phyloP scores from a whole-genome alignment of 495 filamentous ascomycete genomes.

The Penicillium parvum region DNA sequence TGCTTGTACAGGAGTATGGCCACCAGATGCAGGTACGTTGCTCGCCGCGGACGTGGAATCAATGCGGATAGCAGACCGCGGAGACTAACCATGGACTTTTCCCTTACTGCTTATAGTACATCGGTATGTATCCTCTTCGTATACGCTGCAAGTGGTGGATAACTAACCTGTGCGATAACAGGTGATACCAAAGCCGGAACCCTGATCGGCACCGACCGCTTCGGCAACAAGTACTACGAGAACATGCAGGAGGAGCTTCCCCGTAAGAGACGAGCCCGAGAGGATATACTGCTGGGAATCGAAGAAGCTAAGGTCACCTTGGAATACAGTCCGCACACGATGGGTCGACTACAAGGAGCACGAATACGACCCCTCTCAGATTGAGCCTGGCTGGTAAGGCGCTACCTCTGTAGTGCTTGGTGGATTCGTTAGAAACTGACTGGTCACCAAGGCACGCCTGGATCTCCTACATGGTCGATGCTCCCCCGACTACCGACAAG shows the following conservation, averaged over 20 bases:
- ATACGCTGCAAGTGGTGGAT: slow-evolving; percentile 2
- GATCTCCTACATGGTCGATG: slow-evolving; percentile 90
- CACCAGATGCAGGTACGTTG: slow-evolving; percentile 84
- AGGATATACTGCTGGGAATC: no score
- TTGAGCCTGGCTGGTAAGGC: slow-evolving; percentile 89
- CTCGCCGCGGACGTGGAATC: slow-evolving; percentile 11
- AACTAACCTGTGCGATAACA: slow-evolving; percentile 31
- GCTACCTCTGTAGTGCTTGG: neutral
- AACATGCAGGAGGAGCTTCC: slow-evolving; percentile 89
- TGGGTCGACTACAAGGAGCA: slow-evolving; percentile 94
- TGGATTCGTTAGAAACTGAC: slow-evolving; percentile 2
- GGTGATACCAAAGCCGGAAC: slow-evolving; percentile 96
- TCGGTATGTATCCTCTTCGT: slow-evolving; percentile 46
- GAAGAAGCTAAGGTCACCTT: neutral
- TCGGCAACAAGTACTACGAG: slow-evolving; percentile 97
- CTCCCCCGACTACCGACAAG: slow-evolving; percentile 74
- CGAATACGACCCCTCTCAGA: slow-evolving; percentile 84
- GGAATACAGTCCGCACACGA: slow-evolving; percentile 75
- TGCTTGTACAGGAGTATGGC: slow-evolving; percentile 68
- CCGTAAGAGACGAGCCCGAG: slow-evolving; percentile 51
- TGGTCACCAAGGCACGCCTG: slow-evolving; percentile 77
- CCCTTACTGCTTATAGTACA: slow-evolving; percentile 50
- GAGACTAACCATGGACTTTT: slow-evolving; percentile 21
- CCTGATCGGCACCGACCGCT: slow-evolving; percentile 80
- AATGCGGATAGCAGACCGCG: neutral